Evolutionary conservation across 192 early-diverging fungal genomes (phyloP).

Genomic region (Backusella macrospora): DNA sequence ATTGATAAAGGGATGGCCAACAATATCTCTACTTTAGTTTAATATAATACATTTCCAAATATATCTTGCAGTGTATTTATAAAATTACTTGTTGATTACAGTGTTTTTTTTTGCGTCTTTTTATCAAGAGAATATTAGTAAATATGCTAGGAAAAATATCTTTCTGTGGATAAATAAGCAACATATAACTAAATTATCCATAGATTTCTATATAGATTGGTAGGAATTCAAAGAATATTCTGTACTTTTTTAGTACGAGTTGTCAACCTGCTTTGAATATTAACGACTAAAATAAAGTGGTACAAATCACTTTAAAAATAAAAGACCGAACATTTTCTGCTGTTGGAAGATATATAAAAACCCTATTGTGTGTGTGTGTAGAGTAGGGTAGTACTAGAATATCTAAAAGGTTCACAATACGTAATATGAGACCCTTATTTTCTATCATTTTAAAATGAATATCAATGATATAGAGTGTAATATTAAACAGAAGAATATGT

Average conservation of each 20-base stretch:
- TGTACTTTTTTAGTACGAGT: not conserved
- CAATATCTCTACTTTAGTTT: too few species aligned
- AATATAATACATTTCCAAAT: too few species aligned
- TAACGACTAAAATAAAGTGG: not conserved
- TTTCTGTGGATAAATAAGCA: not conserved
- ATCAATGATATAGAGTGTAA: too few species aligned
- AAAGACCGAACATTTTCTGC: not conserved
- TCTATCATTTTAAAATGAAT: not conserved
- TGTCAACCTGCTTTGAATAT: not conserved
- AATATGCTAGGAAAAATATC: not conserved
- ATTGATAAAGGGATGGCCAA: too few species aligned
- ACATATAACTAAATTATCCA: not conserved
- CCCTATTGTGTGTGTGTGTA: too few species aligned
- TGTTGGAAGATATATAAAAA: too few species aligned
- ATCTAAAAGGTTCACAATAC: not conserved
- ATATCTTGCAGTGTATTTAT: too few species aligned
- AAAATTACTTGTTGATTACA: too few species aligned
- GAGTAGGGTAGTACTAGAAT: not conserved
- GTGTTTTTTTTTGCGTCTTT: too few species aligned
- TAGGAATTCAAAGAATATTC: constrained; percentile 6
- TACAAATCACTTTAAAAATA: not conserved
- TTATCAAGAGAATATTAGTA: not conserved
- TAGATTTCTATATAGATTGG: not conserved
- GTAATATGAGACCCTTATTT: not conserved
- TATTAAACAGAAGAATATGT: too few species aligned